phyloP scores from a whole-genome alignment of 257 asterid genomes.

The Scutellaria minor region DNA sequence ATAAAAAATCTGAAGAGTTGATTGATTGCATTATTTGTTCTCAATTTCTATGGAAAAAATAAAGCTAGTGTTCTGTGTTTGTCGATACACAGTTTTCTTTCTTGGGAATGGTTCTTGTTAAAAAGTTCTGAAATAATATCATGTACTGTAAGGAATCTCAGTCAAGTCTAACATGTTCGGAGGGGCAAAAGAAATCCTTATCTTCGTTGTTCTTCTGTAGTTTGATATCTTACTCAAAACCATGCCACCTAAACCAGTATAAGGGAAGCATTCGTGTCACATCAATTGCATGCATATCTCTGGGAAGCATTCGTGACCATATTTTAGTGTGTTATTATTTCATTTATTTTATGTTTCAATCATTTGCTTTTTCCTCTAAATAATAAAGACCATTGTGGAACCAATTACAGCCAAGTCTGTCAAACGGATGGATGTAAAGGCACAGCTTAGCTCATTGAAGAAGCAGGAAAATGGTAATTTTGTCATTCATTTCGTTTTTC shows the following conservation, averaged over 20 bases:
- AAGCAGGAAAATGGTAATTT: constrained; percentile 53
- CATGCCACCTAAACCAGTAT: too few species aligned
- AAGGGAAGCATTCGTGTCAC: constrained; percentile 1
- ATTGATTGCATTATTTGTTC: constrained; percentile 12
- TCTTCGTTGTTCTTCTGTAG: not conserved
- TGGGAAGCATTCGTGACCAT: not conserved
- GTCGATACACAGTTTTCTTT: not conserved
- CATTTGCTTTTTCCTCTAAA: not conserved
- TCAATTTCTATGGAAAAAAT: not conserved
- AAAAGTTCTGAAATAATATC: constrained; percentile 1
- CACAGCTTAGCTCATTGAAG: constrained; percentile 44
- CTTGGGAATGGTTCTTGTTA: not conserved
- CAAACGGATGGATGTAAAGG: constrained; percentile 48
- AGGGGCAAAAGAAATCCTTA: not conserved
- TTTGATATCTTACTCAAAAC: not conserved
- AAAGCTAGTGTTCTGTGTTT: not conserved
- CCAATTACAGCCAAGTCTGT: constrained; percentile 56
- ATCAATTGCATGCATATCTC: constrained; percentile 9
- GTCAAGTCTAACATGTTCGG: not conserved
- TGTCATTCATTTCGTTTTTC: not conserved
- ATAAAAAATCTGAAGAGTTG: not conserved
- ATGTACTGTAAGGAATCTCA: not conserved
- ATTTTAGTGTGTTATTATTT: constrained; percentile 6
- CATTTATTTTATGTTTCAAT: not conserved
- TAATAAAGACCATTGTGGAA: constrained; percentile 3